Conservation (phyloP, 2,329 filamentous ascomycete species). For the Hirsutella thompsonii region DNA sequence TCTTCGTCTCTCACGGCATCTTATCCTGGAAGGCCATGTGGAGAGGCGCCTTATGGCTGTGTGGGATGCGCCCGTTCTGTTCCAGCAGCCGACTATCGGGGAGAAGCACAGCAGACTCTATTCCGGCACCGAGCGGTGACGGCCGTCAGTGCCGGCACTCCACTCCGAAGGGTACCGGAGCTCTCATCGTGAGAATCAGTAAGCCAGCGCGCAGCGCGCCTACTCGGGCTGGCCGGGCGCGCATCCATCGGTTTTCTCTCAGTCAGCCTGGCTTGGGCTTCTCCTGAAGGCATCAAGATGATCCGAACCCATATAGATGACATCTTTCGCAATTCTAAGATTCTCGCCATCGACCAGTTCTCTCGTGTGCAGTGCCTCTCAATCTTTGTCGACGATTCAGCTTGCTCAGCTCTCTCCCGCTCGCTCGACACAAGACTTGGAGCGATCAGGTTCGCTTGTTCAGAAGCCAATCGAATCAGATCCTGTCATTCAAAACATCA, state of each 20-base stretch:
- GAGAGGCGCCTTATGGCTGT: background rate
- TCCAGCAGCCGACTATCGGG: background rate
- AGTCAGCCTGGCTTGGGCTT: background rate
- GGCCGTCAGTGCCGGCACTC: background rate
- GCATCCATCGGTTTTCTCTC: background rate
- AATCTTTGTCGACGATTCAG: background rate
- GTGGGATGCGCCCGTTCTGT: background rate
- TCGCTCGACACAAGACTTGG: background rate
- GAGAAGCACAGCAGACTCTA: background rate
- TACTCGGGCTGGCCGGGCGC: background rate
- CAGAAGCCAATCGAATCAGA: background rate
- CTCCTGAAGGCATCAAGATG: too few relatives aligned
- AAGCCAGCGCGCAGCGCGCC: background rate
- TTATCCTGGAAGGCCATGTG: background rate
- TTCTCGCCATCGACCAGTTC: background rate
- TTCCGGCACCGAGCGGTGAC: constrained; percentile 5
- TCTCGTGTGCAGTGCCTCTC: background rate
- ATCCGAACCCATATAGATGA: background rate
- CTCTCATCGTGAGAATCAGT: background rate
- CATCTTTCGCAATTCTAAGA: background rate
- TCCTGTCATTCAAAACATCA: background rate
- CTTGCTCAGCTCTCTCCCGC: background rate
- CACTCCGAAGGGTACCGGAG: constrained; percentile 3
- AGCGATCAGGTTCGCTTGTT: background rate
- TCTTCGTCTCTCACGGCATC: background rate